These are phyloP conservation scores for Telopea speciosissima DNA, from an alignment of 177 flowering plant species.

Conservation along the genomic window DNA sequence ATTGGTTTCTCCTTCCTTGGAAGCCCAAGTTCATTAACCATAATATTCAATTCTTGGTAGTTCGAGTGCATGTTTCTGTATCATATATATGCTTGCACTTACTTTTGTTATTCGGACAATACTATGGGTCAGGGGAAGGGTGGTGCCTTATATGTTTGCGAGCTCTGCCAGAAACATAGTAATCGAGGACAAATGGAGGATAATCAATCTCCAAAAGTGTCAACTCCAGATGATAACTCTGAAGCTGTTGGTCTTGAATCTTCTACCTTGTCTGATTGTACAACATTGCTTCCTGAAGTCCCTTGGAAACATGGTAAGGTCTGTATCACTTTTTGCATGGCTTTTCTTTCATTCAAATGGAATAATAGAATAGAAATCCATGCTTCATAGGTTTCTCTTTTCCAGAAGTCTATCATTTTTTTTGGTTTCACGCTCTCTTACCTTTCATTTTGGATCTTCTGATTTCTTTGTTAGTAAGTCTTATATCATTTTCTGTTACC, in stretches of 20 bases:
- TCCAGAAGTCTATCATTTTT: not conserved
- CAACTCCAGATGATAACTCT: constrained; percentile 11
- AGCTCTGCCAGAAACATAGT: constrained; percentile 69
- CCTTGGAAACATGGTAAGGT: constrained; percentile 49
- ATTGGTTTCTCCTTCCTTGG: not conserved
- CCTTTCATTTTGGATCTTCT: not conserved
- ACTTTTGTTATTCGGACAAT: not conserved
- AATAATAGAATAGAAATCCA: not conserved
- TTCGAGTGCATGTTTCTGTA: not conserved
- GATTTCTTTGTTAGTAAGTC: not conserved
- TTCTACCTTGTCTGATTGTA: constrained; percentile 12
- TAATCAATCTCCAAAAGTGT: constrained; percentile 5
- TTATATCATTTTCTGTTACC: not conserved
- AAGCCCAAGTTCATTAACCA: not conserved
- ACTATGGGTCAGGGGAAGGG: constrained; percentile 26
- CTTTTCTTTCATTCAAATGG: not conserved
- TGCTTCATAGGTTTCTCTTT: not conserved
- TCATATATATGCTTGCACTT: not conserved
- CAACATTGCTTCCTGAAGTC: constrained; percentile 15
- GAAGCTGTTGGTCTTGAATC: constrained; percentile 19
- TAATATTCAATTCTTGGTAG: not conserved
- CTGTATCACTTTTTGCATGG: constrained; percentile 22
- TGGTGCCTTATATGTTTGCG: constrained; percentile 48
- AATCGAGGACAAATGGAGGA: constrained; percentile 25
- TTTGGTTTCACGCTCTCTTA: not conserved